These are phyloP conservation scores for Amanita jacksonii DNA, from an alignment of 768 basidiomycete species.

Conservation along the genomic window DNA sequence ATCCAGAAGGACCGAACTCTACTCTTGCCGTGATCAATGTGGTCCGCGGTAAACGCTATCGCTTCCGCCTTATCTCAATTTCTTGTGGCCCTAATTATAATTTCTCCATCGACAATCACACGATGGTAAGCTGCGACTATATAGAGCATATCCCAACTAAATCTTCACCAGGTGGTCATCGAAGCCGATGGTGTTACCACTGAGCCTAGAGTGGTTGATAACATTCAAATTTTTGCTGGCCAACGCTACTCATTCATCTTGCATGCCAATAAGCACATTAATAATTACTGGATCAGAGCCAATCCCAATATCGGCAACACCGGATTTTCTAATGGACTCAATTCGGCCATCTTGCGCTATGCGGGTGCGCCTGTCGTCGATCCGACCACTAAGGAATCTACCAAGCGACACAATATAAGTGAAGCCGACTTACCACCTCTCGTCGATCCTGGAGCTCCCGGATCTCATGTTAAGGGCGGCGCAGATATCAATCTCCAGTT, in stretches of 20 bases:
- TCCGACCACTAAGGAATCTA: conserved; percentile 20
- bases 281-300: conserved; percentile 37
- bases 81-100: conserved; percentile 38
- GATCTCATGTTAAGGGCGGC: conserved; percentile 13
- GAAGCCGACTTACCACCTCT: conserved; percentile 11
- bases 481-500: conserved; percentile 18
- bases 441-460: conserved; percentile 13
- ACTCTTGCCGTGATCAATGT: conserved; percentile 39
- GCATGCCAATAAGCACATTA: conserved; percentile 25
- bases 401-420: not conserved
- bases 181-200: conserved; percentile 28
- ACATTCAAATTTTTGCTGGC: conserved; percentile 31
- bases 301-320: conserved; percentile 21
- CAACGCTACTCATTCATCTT: conserved; percentile 38
- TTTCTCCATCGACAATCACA: conserved; percentile 37
- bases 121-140: conserved; percentile 13
- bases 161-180: conserved; percentile 22
- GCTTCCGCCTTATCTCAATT: conserved; percentile 42
- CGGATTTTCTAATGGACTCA: conserved; percentile 27
- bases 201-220: conserved; percentile 26
- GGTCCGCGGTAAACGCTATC: conserved; percentile 30
- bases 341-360: conserved; percentile 48
- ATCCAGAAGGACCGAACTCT: conserved; percentile 27
- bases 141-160: too few relatives aligned
- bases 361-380: conserved; percentile 27